phyloP scores from a whole-genome alignment of 805 yeast species.

The Brettanomyces naardenensis region DNA sequence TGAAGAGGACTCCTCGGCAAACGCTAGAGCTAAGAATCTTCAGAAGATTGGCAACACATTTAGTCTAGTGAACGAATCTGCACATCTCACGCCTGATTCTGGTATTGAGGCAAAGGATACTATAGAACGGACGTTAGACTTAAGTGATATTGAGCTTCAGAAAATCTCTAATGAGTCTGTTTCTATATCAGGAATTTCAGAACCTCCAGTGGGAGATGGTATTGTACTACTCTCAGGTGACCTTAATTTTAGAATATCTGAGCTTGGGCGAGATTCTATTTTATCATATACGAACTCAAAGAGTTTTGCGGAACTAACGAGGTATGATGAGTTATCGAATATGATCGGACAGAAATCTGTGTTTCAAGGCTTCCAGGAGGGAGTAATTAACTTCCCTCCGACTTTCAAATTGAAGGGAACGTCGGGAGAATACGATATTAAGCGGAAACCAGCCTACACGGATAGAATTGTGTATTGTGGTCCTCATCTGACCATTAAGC shows the following conservation, averaged over 20 bases:
- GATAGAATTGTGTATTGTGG: conserved; percentile 40
- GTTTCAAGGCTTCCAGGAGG: conserved; percentile 40
- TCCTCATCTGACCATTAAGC: conserved; percentile 11
- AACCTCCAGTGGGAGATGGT: conserved; percentile 11
- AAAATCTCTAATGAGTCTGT: conserved; percentile 5
- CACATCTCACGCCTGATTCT: not conserved
- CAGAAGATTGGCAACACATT: conserved; percentile 9
- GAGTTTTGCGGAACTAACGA: conserved; percentile 28
- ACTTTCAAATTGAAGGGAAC: conserved; percentile 37
- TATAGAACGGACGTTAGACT: conserved; percentile 4
- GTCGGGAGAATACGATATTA: conserved; percentile 16
- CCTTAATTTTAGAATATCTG: conserved; percentile 39
- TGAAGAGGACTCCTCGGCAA: conserved; percentile 15
- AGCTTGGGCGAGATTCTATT: conserved; percentile 12
- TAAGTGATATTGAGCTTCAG: conserved; percentile 12
- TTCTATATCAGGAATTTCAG: conserved; percentile 2
- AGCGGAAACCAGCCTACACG: conserved; percentile 49
- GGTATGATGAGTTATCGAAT: conserved; percentile 35
- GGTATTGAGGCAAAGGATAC: not conserved
- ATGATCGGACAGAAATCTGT: conserved; percentile 28
- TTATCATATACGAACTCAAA: conserved; percentile 14
- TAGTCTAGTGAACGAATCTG: conserved; percentile 8
- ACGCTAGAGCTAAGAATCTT: conserved; percentile 10
- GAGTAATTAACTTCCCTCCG: conserved; percentile 40
- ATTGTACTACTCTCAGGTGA: conserved; percentile 42